Conservation (phyloP, 192 early-diverging fungal species). For the Chytriomyces sp. region DNA sequence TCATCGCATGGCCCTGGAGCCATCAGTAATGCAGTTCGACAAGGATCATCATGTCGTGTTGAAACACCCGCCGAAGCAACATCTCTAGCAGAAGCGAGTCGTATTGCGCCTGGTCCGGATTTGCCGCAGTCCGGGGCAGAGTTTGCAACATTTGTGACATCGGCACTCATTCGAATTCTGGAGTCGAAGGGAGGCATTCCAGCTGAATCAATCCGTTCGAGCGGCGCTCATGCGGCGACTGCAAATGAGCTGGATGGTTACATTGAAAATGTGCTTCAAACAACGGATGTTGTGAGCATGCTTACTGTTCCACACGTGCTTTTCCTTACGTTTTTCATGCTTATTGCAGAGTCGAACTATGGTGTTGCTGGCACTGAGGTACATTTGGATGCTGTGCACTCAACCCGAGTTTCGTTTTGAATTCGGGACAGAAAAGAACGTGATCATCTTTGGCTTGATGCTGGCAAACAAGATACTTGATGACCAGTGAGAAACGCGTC, state of each 20-base stretch:
- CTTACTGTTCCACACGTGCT: not conserved
- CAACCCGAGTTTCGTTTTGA: slow-evolving; percentile 11
- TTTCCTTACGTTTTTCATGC: not conserved
- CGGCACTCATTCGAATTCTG: slow-evolving; percentile 8
- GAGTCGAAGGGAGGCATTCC: not conserved
- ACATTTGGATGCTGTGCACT: slow-evolving; percentile 20
- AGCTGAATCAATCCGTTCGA: not conserved
- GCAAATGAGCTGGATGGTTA: not conserved
- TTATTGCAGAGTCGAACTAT: slow-evolving; percentile 21
- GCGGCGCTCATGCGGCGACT: not conserved
- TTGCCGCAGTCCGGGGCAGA: slow-evolving; percentile 4
- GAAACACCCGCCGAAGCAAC: not conserved
- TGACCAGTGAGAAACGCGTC: slow-evolving; percentile 18
- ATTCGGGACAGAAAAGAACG: slow-evolving; percentile 28
- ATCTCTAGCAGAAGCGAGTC: not conserved
- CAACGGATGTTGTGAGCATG: slow-evolving; percentile 26
- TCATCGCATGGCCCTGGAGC: no score
- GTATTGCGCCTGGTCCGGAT: not conserved
- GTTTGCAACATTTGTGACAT: slow-evolving; percentile 14
- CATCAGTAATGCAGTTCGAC: no score
- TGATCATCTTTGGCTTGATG: slow-evolving; percentile 33
- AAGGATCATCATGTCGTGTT: no score
- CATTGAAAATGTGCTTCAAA: slow-evolving; percentile 32
- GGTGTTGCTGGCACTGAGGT: slow-evolving; percentile 24
- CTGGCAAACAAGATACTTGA: slow-evolving; percentile 36